Evolutionary conservation across 345 rosid genomes (phyloP), one percentile per base, ranked within the genome.

Genomic region (Populus ilicifolia): DNA sequence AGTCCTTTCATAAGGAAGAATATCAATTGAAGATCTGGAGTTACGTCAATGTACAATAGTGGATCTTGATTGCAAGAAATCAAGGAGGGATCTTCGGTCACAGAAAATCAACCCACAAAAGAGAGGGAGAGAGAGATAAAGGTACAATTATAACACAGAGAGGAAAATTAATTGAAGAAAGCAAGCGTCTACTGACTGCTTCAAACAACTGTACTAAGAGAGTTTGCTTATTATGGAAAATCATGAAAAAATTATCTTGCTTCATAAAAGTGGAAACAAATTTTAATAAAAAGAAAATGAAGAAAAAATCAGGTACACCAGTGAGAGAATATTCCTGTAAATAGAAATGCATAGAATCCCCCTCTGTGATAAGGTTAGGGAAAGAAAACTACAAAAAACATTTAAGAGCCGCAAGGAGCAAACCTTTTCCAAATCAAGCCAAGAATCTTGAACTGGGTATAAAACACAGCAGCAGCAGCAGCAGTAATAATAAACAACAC

Each of bases 241-340:
- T 50, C 17, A 48, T 4, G 21, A 5, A 16, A 17, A 50, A 17
- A 50, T 5, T 5, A 16, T 50, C 21, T 17, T 50, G 56, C 6
- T 50, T 50, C 21, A 17, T 17, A 50, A 50, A 50, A 4, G 20
- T 18, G 56, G 56, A 20, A 46, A 75, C n/a, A 46, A 66, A 21
- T 29, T 27, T 23, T 41, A 18, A 8, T 5, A 36, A 29, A 25
- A 71, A 10, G 23, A 18, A 23, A 12, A 8, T 39, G 18, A 46
- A 76, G 39, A 54, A 2, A 29, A 61, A 62, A 36, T 8, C 30
- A 13, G 12, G 25, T 46, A n/a, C 29, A 1, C 9, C 16, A 35
- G 35, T 29, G 8, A 2, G 64, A 48, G 50, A 67, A 67, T 75
- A 61, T 75, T 75, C 7, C 71, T 67, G 64, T 67, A 69, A 69